Percentiles rank a stretch among this genome's conserved stretches.
These are phyloP conservation scores for Ceratocystis albifundus DNA, from an alignment of 2,329 filamentous ascomycete species.

Conservation along the genomic window DNA sequence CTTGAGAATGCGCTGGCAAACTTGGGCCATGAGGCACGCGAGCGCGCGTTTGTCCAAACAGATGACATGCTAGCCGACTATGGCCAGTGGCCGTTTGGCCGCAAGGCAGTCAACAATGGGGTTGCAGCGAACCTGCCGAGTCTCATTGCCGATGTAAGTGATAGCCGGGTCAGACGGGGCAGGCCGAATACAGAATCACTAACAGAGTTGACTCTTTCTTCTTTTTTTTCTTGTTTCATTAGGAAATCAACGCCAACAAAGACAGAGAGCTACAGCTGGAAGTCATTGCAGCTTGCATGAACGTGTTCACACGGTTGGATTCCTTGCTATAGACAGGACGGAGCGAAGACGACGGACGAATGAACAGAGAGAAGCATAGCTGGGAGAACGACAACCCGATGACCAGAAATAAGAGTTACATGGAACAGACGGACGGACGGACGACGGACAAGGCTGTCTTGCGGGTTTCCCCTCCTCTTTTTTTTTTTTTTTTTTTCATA, in stretches of 20 bases:
- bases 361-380: not conserved
- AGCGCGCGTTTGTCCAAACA: constrained; percentile 91
- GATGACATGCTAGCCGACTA: constrained; percentile 93
- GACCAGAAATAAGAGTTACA: constrained; percentile 12
- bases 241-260: constrained; percentile 73
- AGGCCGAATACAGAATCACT: not conserved
- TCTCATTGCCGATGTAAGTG: constrained; percentile 59
- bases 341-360: not conserved
- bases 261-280: constrained; percentile 95
- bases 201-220: not conserved
- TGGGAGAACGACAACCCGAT: not conserved
- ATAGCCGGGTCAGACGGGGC: not conserved
- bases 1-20: constrained; percentile 94
- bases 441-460: not conserved
- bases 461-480: too few relatives aligned
- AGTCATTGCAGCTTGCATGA: constrained; percentile 91
- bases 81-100: constrained; percentile 92
- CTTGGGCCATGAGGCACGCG: constrained; percentile 83
- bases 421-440: not conserved
- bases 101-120: constrained; percentile 64
- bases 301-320: constrained; percentile 94
- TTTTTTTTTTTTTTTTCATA: too few relatives aligned
- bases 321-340: constrained; percentile 60
- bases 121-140: constrained; percentile 88
- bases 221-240: not conserved